A percentile compares a stretch with the other conserved stretches of the same genome.
Conservation (phyloP, 176 grass and related monocot species). For the Avena atlantica region DNA sequence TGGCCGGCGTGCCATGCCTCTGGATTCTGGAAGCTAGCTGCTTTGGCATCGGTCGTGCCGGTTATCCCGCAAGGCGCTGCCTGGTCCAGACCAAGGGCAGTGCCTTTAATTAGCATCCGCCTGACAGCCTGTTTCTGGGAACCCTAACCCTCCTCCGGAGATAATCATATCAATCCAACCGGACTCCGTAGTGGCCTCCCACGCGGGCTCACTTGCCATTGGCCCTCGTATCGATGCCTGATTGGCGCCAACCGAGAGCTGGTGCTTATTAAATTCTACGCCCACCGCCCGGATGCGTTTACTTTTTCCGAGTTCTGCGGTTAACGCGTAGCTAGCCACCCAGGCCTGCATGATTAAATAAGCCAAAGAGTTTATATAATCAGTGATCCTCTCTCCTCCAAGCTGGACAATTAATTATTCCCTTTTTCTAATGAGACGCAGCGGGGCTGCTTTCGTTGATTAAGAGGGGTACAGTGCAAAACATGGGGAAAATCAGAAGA, state of each 20-base stretch:
- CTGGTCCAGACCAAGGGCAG: neutral
- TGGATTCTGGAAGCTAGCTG: too few relatives aligned
- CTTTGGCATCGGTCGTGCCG: too few relatives aligned
- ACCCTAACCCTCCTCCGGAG: constrained; percentile 42
- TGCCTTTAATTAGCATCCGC: constrained; percentile 27
- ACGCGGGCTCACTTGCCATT: constrained; percentile 29
- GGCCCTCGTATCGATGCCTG: constrained; percentile 45
- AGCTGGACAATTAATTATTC: neutral
- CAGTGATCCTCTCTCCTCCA: neutral
- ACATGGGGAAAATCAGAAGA: too few relatives aligned
- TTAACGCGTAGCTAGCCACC: constrained; percentile 24
- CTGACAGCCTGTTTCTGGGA: constrained; percentile 46
- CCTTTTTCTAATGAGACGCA: too few relatives aligned
- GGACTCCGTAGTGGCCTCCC: constrained; percentile 33
- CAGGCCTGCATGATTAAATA: neutral
- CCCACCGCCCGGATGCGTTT: constrained; percentile 42
- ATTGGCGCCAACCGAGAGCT: constrained; percentile 41
- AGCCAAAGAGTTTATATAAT: neutral
- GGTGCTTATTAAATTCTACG: constrained; percentile 32
- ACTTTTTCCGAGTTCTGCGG: constrained; percentile 32
- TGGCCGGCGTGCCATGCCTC: too few relatives aligned
- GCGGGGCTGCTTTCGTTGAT: too few relatives aligned
- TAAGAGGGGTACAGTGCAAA: too few relatives aligned
- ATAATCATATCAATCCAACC: constrained; percentile 1
- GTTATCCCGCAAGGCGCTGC: too few relatives aligned